Evolutionary conservation across 2,329 filamentous ascomycete genomes (phyloP).

Genomic region (Ophiostoma fasciatum): DNA sequence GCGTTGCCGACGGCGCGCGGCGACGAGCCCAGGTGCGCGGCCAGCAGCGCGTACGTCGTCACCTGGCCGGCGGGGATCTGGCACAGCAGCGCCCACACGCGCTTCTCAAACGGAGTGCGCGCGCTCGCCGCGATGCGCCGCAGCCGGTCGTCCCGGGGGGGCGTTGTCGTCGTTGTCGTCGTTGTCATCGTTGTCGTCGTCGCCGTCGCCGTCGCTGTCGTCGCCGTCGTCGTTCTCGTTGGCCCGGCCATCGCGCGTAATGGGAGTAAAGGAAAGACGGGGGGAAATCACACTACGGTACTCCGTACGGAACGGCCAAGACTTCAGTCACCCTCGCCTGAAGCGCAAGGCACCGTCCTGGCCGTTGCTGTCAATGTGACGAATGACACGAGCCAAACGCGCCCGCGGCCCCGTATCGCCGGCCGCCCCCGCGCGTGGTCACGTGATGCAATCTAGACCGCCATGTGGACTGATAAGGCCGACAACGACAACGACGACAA

Average conservation of each 20-base stretch:
- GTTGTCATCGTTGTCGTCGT: no score
- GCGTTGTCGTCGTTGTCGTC: no score
- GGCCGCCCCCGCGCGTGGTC: no score
- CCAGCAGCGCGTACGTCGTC: constrained; percentile 63
- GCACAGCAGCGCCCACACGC: constrained; percentile 56
- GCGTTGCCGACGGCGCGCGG: constrained; percentile 67
- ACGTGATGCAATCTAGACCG: no score
- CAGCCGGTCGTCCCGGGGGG: constrained; percentile 24
- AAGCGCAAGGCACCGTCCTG: no score
- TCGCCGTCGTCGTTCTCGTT: neutral
- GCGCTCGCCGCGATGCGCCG: constrained; percentile 28
- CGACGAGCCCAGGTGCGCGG: constrained; percentile 52
- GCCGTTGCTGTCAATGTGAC: constrained; percentile 4
- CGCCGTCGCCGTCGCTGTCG: neutral
- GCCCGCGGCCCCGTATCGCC: no score
- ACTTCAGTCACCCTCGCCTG: no score
- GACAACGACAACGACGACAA: no score
- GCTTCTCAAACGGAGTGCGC: constrained; percentile 41
- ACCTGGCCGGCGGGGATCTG: constrained; percentile 63
- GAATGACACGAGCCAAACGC: no score
- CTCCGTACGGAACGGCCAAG: no score
- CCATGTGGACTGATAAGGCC: no score
- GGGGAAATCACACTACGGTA: neutral
- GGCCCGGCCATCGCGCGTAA: neutral
- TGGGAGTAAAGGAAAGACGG: neutral